Evolutionary conservation across 1,284 basidiomycete species (phyloP), one percentile per base, ranked within the genome.

Genomic region (Pisolithus thermaeus): DNA sequence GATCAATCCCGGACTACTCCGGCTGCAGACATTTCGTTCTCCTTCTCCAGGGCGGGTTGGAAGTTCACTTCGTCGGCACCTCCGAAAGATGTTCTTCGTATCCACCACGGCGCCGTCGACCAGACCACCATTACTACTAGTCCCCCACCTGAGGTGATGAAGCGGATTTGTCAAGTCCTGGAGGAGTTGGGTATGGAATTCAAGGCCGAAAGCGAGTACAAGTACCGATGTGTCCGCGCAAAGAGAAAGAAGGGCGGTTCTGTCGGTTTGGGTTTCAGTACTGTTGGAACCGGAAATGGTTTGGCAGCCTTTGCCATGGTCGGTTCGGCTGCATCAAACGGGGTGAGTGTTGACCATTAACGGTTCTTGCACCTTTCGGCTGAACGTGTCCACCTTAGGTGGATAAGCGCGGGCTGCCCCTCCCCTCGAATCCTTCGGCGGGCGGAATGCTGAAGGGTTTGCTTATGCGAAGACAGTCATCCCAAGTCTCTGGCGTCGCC

Each of bases 41-140:
- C 64, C 9, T 70, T 66, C 53, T 57, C 67, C 36, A 66, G 56
- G 54, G 50, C 59, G 28, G 67, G 59, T 35, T 69, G 64, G 63
- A 70, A 64, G 43, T 66, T 66, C 39, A 58, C 52, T 32, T 52
- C 66, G 25, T 60, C 66, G 40, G 51, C 66, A 1, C 61, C 65
- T 18, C 50, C 57, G 37, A 84, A 83, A 56, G 76, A 76, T 36
- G 81, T 81, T 51, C 73, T 98, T 49, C 83, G 91, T 14, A 80
- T 90, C 40, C 96, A 98, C 64, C 87, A 91, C 58, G 95, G 96
- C 58, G 87, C 95, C 1, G 89, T 99, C 27, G 96, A 98, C 69
- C 89, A 92, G 64, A 87, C 87, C 22, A 96, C 88, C 38, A 82
- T 98, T 57, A 97, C 95, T 8, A 91, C 87, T 7, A 80, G 84